Evolutionary conservation across 2,329 filamentous ascomycete species (phyloP).

Genomic region (Xylariaceae sp.): DNA sequence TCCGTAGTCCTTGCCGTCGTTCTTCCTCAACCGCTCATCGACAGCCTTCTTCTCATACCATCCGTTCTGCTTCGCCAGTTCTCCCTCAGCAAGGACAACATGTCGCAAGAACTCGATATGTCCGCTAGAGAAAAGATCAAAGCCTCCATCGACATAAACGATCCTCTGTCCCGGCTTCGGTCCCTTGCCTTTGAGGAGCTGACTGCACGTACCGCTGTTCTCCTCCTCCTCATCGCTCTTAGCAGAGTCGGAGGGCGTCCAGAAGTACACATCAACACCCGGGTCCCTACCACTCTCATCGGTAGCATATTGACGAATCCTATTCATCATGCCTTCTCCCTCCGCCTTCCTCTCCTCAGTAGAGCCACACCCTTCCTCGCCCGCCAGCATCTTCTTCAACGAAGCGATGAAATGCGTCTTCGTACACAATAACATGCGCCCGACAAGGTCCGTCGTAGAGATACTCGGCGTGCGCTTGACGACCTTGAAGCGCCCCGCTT

Average conservation of each 20-base stretch:
- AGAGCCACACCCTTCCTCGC: slow-evolving; percentile 66
- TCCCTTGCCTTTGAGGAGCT: slow-evolving; percentile 64
- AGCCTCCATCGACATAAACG: slow-evolving; percentile 93
- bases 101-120: slow-evolving; percentile 90
- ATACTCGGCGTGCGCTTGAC: slow-evolving; percentile 96
- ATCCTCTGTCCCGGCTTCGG: slow-evolving; percentile 74
- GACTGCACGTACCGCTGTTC: slow-evolving; percentile 60
- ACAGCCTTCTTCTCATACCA: slow-evolving; percentile 68
- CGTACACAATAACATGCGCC: slow-evolving; percentile 95
- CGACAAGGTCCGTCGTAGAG: slow-evolving; percentile 95
- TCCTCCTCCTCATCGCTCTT: slow-evolving; percentile 43
- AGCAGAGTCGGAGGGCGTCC: slow-evolving; percentile 53
- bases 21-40: slow-evolving; percentile 56
- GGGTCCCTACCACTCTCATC: slow-evolving; percentile 74
- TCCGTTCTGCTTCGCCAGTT: slow-evolving; percentile 58
- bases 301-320: slow-evolving; percentile 80
- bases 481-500: slow-evolving; percentile 87
- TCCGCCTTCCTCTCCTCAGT: slow-evolving; percentile 57
- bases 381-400: slow-evolving; percentile 61
- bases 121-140: slow-evolving; percentile 92
- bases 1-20: slow-evolving; percentile 63
- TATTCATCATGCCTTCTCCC: slow-evolving; percentile 65
- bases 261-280: slow-evolving; percentile 81
- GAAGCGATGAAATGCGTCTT: slow-evolving; percentile 87
- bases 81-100: slow-evolving; percentile 69